A percentile compares a stretch with the other conserved stretches of the same genome.
Evolutionary conservation across 768 basidiomycete species (phyloP).

Genomic region (Dioszegia hungarica): DNA sequence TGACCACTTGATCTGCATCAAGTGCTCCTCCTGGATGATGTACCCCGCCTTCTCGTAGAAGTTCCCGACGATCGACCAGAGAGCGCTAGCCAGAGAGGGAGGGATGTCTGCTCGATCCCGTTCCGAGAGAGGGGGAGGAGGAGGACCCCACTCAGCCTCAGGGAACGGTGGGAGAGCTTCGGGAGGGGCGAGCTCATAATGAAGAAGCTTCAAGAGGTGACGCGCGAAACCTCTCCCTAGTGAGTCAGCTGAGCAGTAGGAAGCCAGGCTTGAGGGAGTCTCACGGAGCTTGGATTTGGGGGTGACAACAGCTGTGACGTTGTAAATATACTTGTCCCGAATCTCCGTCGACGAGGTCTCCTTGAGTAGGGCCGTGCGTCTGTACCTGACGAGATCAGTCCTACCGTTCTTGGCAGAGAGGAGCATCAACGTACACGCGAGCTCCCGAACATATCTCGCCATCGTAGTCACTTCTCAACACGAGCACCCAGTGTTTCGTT

Average conservation of each 20-base stretch:
- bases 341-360: constrained; percentile 8
- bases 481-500: constrained; percentile 19
- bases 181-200: constrained; percentile 22
- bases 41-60: constrained; percentile 35
- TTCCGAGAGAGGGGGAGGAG: background rate
- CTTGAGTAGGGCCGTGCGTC: constrained; percentile 17
- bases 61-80: constrained; percentile 32
- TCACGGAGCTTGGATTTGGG: too few species aligned
- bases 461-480: constrained; percentile 12
- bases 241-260: background rate
- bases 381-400: constrained; percentile 11
- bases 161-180: constrained; percentile 19
- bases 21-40: constrained; percentile 15
- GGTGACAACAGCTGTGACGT: constrained; percentile 34
- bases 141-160: constrained; percentile 7
- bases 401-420: background rate
- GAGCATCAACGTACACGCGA: constrained; percentile 11
- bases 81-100: constrained; percentile 21
- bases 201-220: constrained; percentile 29
- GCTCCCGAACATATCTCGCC: constrained; percentile 30
- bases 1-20: constrained; percentile 26
- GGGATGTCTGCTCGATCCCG: background rate
- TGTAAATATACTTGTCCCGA: constrained; percentile 16
- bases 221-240: constrained; percentile 35
- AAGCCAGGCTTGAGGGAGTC: too few species aligned